phyloP scores from a whole-genome alignment of 2,329 filamentous ascomycete species.

The Diaporthe sp. region DNA sequence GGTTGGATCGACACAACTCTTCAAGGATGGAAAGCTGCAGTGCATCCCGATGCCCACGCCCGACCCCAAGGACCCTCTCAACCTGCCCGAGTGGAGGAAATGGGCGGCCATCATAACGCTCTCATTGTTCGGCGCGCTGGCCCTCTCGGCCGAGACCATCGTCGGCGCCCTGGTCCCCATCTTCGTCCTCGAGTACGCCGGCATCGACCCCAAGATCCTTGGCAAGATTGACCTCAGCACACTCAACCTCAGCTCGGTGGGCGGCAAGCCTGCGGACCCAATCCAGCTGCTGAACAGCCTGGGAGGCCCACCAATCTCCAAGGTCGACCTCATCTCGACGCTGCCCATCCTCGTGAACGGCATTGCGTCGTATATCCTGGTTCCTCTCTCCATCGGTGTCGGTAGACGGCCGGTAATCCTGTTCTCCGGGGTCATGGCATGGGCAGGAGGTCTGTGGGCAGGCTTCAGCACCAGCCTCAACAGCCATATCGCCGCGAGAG shows the following conservation, averaged over 20 bases:
- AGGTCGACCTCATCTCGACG: conserved; percentile 44
- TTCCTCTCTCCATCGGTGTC: conserved; percentile 45
- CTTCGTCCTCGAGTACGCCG: conserved; percentile 46
- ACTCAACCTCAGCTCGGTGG: conserved; percentile 40
- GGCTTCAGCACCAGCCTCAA: conserved; percentile 42
- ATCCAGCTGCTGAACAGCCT: conserved; percentile 41
- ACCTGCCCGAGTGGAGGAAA: conserved; percentile 45
- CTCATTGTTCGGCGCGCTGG: conserved; percentile 45
- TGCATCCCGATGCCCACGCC: conserved; percentile 42
- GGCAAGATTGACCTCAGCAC: conserved; percentile 43
- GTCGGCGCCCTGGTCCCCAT: conserved; percentile 44
- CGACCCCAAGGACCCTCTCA: conserved; percentile 43
- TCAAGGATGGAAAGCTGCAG: conserved; percentile 39
- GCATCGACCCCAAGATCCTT: conserved; percentile 43
- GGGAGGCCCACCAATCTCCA: conserved; percentile 41
- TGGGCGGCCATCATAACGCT: conserved; percentile 44
- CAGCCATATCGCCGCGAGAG: conserved; percentile 44
- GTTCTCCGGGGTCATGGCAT: conserved; percentile 42
- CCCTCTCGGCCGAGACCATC: conserved; percentile 43
- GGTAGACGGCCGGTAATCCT: conserved; percentile 45
- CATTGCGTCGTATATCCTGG: conserved; percentile 43
- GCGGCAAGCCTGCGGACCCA: conserved; percentile 39
- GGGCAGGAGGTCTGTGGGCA: conserved; percentile 45
- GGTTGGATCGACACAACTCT: conserved; percentile 42
- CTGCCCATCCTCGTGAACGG: conserved; percentile 45